These are phyloP conservation scores for Hypoxylon subgilvum DNA, from an alignment of 495 filamentous ascomycete species.

Conservation along the genomic window DNA sequence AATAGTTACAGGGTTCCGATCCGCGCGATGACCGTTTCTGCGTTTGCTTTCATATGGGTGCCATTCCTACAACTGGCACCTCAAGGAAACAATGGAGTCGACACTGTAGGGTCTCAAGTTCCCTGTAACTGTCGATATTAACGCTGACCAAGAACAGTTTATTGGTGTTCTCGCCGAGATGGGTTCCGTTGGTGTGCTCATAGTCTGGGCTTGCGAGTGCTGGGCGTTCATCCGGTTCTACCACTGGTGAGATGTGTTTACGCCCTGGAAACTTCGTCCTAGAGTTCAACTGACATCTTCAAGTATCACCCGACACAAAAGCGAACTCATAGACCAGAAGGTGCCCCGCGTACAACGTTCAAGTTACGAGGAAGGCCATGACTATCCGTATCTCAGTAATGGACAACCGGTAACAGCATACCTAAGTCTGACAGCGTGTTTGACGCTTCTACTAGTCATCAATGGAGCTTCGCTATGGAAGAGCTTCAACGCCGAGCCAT, in stretches of 20 bases:
- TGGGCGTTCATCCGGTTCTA: conserved; percentile 53
- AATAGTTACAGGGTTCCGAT: conserved; percentile 51
- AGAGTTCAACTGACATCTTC: conserved; percentile 27
- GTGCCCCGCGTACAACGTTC: conserved; percentile 44
- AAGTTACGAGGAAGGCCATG: conserved; percentile 32
- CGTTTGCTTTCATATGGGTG: conserved; percentile 36
- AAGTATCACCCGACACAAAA: conserved; percentile 41
- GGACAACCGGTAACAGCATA: conserved; percentile 52
- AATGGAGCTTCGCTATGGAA: conserved; percentile 52
- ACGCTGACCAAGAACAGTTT: conserved; percentile 30
- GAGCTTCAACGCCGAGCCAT: conserved; percentile 39
- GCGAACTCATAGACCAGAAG: conserved; percentile 34
- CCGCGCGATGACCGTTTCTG: conserved; percentile 47
- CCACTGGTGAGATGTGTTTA: conserved; percentile 37
- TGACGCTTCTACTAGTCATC: conserved; percentile 46
- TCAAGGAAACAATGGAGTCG: background rate
- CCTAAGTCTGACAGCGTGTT: conserved; percentile 45
- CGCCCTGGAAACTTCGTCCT: background rate
- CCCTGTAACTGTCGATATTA: background rate
- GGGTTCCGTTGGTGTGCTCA: conserved; percentile 44
- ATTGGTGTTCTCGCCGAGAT: conserved; percentile 44
- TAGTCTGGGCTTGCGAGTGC: conserved; percentile 52
- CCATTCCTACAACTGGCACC: conserved; percentile 37
- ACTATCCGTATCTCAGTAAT: conserved; percentile 53
- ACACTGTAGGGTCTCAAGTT: background rate